Evolutionary conservation across 257 asterid species (phyloP), one percentile per base, ranked within the genome.

Genomic region (Dorcoceras hygrometricum): DNA sequence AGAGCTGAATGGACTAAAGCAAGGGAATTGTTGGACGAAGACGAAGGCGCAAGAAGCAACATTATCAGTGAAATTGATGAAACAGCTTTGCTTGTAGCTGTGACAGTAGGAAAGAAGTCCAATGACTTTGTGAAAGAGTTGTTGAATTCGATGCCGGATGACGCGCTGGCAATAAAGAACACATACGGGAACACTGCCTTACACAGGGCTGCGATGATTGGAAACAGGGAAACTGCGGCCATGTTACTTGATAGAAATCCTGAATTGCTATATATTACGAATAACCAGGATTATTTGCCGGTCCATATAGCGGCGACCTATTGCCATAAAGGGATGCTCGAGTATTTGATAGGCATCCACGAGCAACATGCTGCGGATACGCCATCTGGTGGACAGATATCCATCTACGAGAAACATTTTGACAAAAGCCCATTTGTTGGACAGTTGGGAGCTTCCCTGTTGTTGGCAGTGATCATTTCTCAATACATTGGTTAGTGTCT

Each of bases 401-500:
- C 36, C 36, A 31, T 31, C 36, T 31, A 31, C 36, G 18, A 10
- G 18, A 22, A 5, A 1, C 14, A 27, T 5, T 11, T 28, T 22
- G 19, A 58, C 12, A 4, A 25, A 23, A 25, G 2, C 60, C 53
- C 66, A 12, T 60, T 69, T 59, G 54, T 27, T 12, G 67, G 61
- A 12, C 20, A 14, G 6, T 6, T 69, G 9, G 73, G 73, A 22
- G 60, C 22, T 56, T 9, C 27, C 0, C 27, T 69, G 25, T 46
- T 59, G 23, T 20, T 8, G 28, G 9, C 1, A 10, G 18, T 22
- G 0, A 59, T 69, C 4, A 36, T 31, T 19, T 69, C 67, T 23
- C 67, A 69, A 51, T 59, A 43, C 61, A 26, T 59, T 48, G 73
- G 67, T 69, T 25, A 57, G 58, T 36, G 31, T 39, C 12, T 11